phyloP scores from a whole-genome alignment of 1,284 basidiomycete genomes.

The Fistulinella cinereoalba region DNA sequence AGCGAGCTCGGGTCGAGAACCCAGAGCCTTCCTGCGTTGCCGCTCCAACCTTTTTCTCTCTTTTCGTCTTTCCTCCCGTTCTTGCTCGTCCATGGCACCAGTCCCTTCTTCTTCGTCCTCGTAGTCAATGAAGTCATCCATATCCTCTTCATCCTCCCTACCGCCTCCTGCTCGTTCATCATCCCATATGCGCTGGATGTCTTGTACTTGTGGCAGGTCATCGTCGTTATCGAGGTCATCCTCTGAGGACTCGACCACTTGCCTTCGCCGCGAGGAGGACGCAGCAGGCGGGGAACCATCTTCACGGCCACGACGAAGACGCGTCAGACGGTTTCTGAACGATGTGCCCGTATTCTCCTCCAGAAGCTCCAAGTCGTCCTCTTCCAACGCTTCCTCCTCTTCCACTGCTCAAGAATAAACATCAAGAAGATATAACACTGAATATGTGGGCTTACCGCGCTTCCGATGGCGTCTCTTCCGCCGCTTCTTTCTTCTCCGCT shows the following conservation, averaged over 20 bases:
- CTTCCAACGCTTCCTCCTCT: slow-evolving; percentile 80
- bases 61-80: slow-evolving; percentile 68
- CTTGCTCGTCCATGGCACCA: slow-evolving; percentile 66
- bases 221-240: slow-evolving; percentile 68
- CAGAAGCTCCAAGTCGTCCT: slow-evolving; percentile 92
- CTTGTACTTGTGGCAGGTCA: slow-evolving; percentile 53
- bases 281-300: slow-evolving; percentile 63
- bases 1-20: slow-evolving; percentile 70
- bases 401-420: slow-evolving; percentile 32
- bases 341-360: slow-evolving; percentile 91
- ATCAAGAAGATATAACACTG: slow-evolving; percentile 1
- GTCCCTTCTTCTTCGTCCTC: slow-evolving; percentile 81
- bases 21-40: slow-evolving; percentile 59
- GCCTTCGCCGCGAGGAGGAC: slow-evolving; percentile 57
- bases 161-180: slow-evolving; percentile 64
- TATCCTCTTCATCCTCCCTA: slow-evolving; percentile 72
- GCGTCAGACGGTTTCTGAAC: slow-evolving; percentile 65
- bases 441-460: slow-evolving; percentile 41
- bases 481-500: slow-evolving; percentile 56
- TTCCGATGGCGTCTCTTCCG: slow-evolving; percentile 67
- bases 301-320: slow-evolving; percentile 69
- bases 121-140: slow-evolving; percentile 91
- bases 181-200: slow-evolving; percentile 83
- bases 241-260: slow-evolving; percentile 65
- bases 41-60: slow-evolving; percentile 65